Base-by-base conservation (phyloP, 208 protist genomes). In the Vickermania spadyakhi region DNA sequence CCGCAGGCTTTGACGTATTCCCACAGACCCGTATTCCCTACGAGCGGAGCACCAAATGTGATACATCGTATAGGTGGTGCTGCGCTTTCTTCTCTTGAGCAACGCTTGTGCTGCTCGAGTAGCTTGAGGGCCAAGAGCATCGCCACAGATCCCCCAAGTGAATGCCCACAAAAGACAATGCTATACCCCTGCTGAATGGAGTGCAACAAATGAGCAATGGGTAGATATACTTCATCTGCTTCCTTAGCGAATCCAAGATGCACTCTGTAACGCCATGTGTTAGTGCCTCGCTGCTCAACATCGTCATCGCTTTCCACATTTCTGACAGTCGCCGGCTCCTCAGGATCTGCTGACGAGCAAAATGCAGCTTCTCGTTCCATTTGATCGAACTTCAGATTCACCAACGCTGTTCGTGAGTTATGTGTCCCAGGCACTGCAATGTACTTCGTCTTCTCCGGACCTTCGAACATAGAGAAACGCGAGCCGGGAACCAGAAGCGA, bases 391-490 rank as follows among this genome's bases (percentile, higher is more conserved):
- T 68, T 64, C 31, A 88, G 14, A 54, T 84, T 72, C 4, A 79
- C 71, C 50, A 72, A 57, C 36, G 69, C 60, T 45, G 86, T 93
- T 11, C 82, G 79, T 71, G 70, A 84, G 72, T 93, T 79, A 70
- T 93, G 82, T 31, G 86, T 88, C 58, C 86, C 86, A 2, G 86
- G 81, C 41, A 93, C 87, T 23, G 86, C 64, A 23, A 93, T 73
- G 62, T 79, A 88, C 70, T 83, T 86, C 28, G 87, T 72, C 22
- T 79, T 64, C 1, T 75, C 82, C 18, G 86, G 80, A 0, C 71
- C 81, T 60, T 86, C 82, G 22, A 93, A 58, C 1, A 93, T 63
- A 7, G 77, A 85, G 67, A 81, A 93, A 28, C 75, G 71, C 41
- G 79, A 64, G 3, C 41, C 60, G 7, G 67, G 53, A 41, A 62